Evolutionary conservation across 495 filamentous ascomycete genomes (phyloP), one percentile per base, ranked within the genome.

Genomic region (Tetracladium setigerum): DNA sequence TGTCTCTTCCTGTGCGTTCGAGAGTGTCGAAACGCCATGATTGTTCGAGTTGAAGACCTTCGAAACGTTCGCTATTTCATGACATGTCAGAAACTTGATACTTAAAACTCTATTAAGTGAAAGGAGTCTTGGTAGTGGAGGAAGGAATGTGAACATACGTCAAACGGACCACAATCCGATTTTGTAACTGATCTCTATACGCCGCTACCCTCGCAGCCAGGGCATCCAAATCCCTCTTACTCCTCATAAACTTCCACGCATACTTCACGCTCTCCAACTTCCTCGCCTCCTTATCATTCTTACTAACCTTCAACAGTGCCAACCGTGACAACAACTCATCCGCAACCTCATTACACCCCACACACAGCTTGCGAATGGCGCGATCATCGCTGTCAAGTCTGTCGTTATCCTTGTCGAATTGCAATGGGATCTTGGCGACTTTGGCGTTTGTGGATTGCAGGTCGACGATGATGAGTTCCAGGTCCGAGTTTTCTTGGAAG

Each of bases 161-260:
- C 14, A 39, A 14, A 1, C 14, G 5, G 6, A 39, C 37, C 12
- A 39, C 14, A 39, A 39, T 39, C 16, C 37, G 7, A 4, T 15
- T 17, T 4, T 39, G 37, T 17, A 39, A 18, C 37, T 39, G 37
- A 5, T 39, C 37, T 39, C 37, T 39, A 18, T 39, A 39, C 13
- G 37, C 37, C 7, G 37, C 37, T 7, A 39, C 37, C 19, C 37
- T 39, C 14, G 13, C 37, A 11, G 37, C 37, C 5, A 39, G 19
- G 19, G 37, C 37, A 39, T 39, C 19, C 10, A 39, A 18, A 15
- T 39, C 37, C 10, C 16, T 14, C 37, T 39, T 18, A 18, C 16
- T 39, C 19, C 37, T 39, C 37, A 39, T 39, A 39, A 39, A 39
- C 16, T 18, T 39, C 37, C 37, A 39, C 15, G 37, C 37, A 39